Evolutionary conservation across 805 yeast species (phyloP).

Genomic region (Ogataea methylovora): DNA sequence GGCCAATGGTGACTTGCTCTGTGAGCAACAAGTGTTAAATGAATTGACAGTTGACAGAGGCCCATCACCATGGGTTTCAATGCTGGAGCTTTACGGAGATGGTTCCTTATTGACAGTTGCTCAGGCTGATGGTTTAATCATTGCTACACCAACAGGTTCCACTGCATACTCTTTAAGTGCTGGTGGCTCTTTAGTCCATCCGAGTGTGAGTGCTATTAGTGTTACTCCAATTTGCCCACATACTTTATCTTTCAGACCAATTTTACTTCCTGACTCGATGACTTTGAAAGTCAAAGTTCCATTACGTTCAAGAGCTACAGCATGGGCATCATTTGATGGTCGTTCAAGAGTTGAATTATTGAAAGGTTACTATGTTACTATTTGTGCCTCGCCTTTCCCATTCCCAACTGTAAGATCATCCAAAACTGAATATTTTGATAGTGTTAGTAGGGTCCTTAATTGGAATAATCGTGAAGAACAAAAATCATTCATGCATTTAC

Average conservation of each 20-base stretch:
- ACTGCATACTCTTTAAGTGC: conserved; percentile 95
- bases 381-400: conserved; percentile 82
- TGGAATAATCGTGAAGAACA: conserved; percentile 93
- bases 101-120: conserved; percentile 79
- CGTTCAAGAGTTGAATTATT: conserved; percentile 73
- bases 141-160: conserved; percentile 94
- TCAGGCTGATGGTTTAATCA: conserved; percentile 88
- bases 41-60: conserved; percentile 92
- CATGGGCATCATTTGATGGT: conserved; percentile 97
- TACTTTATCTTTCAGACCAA: conserved; percentile 87
- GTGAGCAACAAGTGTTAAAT: conserved; percentile 75
- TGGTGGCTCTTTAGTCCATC: conserved; percentile 92
- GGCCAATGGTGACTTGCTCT: conserved; percentile 43
- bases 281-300: conserved; percentile 77
- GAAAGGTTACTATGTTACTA: conserved; percentile 79
- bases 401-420: conserved; percentile 86
- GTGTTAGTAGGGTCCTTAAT: conserved; percentile 77
- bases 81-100: conserved; percentile 85
- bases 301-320: conserved; percentile 68
- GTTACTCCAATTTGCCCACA: conserved; percentile 97
- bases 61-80: conserved; percentile 86
- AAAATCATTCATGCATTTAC: conserved; percentile 62
- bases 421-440: conserved; percentile 71
- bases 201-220: conserved; percentile 85
- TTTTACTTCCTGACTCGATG: conserved; percentile 91